A percentile compares a stretch with the other conserved stretches of the same genome.
phyloP scores from a whole-genome alignment of 139 green algal species.

The Chlorokybus atmophyticus region DNA sequence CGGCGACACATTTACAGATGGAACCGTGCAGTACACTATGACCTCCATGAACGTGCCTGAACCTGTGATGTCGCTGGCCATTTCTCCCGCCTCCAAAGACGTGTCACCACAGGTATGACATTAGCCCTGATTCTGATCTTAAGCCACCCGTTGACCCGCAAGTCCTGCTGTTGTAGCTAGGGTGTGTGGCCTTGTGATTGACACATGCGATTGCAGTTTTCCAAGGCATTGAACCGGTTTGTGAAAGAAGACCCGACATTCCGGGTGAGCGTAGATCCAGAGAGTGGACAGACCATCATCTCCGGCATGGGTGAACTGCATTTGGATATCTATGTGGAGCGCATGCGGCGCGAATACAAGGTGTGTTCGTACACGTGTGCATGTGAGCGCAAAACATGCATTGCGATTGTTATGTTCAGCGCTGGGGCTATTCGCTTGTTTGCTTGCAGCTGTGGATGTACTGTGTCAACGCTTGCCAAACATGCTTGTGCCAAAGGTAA shows the following conservation, averaged over 20 bases:
- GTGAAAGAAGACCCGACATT: conserved; percentile 98
- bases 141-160: too few relatives aligned
- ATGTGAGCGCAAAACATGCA: too few relatives aligned
- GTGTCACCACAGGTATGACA: conserved; percentile 6
- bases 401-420: too few relatives aligned
- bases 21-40: conserved; percentile 56
- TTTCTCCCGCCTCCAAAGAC: conserved; percentile 48
- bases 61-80: conserved; percentile 89
- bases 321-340: conserved; percentile 95
- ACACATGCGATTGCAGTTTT: conserved; percentile 19
- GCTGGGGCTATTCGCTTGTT: too few relatives aligned
- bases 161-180: background rate
- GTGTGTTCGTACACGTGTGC: too few relatives aligned
- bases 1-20: conserved; percentile 90
- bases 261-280: conserved; percentile 46
- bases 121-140: too few relatives aligned
- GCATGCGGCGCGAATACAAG: conserved; percentile 95
- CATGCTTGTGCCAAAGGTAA: conserved; percentile 22
- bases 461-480: too few relatives aligned
- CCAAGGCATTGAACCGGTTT: conserved; percentile 59
- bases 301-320: conserved; percentile 95
- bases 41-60: conserved; percentile 88
- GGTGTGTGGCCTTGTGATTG: background rate
- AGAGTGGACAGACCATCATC: conserved; percentile 68
- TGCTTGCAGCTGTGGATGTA: too few relatives aligned